Conservation (phyloP, 345 rosid species). For the Hibiscus syriacus region DNA sequence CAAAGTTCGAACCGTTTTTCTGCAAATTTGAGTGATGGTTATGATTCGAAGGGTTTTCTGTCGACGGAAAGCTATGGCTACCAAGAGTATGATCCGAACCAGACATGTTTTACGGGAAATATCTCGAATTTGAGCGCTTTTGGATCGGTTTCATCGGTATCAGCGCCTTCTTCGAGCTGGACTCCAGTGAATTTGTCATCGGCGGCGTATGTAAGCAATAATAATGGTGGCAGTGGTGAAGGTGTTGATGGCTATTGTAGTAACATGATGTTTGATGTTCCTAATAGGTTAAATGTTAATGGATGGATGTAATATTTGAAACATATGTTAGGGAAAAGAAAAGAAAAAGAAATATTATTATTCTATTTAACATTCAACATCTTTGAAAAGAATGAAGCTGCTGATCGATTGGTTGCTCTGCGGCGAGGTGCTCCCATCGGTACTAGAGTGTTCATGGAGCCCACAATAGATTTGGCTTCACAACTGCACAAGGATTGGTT, state of each 20-base stretch:
- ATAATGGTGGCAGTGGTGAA: slow-evolving; percentile 28
- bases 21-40: neutral
- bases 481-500: no score
- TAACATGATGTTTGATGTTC: slow-evolving; percentile 25
- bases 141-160: slow-evolving; percentile 28
- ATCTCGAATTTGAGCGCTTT: neutral
- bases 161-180: slow-evolving; percentile 43
- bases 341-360: no score
- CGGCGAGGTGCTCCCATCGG: no score
- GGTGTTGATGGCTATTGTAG: slow-evolving; percentile 45
- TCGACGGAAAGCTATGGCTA: neutral
- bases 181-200: slow-evolving; percentile 50
- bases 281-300: slow-evolving; percentile 32
- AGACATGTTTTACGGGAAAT: neutral
- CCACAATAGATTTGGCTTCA: no score
- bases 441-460: no score
- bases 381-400: no score
- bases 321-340: no score
- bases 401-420: no score
- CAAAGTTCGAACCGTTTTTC: slow-evolving; percentile 18
- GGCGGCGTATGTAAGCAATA: slow-evolving; percentile 27
- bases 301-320: slow-evolving; percentile 7
- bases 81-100: neutral
- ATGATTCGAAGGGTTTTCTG: neutral
- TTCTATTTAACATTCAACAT: no score